These are phyloP conservation scores for Rhodocollybia butyracea DNA, from an alignment of 768 basidiomycete genomes.

Conservation along the genomic window DNA sequence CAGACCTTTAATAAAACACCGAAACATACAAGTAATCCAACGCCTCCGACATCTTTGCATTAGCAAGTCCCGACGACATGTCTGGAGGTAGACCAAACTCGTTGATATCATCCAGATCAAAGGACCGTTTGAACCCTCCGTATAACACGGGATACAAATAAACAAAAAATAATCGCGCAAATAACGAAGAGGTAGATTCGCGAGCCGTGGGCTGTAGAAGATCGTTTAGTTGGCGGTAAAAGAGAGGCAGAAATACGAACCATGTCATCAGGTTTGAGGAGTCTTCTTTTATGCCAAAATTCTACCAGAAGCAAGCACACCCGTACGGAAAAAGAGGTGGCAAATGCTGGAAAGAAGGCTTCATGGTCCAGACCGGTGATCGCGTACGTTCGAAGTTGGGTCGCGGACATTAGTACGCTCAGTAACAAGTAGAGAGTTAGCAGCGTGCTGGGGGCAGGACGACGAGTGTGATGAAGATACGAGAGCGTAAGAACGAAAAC, in stretches of 20 bases:
- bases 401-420: background rate
- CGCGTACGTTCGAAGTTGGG: slow-evolving; percentile 7
- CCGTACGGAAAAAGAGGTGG: background rate
- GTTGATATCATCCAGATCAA: slow-evolving; percentile 3
- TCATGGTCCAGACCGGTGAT: background rate
- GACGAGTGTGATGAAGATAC: slow-evolving; percentile 6
- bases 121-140: slow-evolving; percentile 3
- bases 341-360: slow-evolving; percentile 5
- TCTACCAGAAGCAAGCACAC: background rate
- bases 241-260: background rate
- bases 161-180: background rate
- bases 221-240: background rate
- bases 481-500: background rate
- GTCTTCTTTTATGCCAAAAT: slow-evolving; percentile 3
- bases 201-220: slow-evolving; percentile 1
- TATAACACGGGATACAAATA: slow-evolving; percentile 4
- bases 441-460: background rate
- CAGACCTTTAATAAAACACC: background rate
- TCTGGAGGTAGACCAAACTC: slow-evolving; percentile 4
- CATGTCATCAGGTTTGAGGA: background rate
- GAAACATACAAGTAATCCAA: background rate
- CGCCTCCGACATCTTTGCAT: background rate
- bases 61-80: slow-evolving; percentile 4
- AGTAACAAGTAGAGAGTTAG: background rate
- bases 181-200: slow-evolving; percentile 1